Percentiles rank a stretch among this genome's conserved stretches.
phyloP scores from a whole-genome alignment of 1,284 basidiomycete species.

The Mixia osmundae region DNA sequence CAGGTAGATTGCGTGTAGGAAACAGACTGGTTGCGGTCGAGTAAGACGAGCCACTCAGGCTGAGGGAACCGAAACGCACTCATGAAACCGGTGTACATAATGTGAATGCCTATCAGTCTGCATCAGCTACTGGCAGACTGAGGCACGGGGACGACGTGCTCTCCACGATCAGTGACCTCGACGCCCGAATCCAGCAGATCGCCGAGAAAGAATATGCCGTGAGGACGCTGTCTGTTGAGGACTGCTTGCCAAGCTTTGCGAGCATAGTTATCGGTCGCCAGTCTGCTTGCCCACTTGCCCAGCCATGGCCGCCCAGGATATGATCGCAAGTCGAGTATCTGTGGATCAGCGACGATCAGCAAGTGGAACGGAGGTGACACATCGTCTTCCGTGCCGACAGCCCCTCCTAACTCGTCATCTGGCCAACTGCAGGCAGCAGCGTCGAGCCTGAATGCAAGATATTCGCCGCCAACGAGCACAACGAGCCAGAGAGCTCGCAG shows the following conservation, averaged over 20 bases:
- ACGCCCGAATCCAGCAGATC: conserved; percentile 52
- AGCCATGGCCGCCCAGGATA: conserved; percentile 26
- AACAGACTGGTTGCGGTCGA: conserved; percentile 6
- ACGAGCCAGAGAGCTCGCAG: too few species aligned
- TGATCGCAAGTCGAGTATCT: conserved; percentile 35
- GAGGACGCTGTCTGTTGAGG: conserved; percentile 32
- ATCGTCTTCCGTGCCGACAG: conserved; percentile 13
- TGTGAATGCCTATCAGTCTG: conserved; percentile 15
- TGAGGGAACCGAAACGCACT: conserved; percentile 23
- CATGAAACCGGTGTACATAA: conserved; percentile 14
- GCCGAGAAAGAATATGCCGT: conserved; percentile 54
- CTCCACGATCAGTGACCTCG: conserved; percentile 27
- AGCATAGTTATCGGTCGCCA: conserved; percentile 38
- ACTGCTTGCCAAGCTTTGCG: conserved; percentile 50
- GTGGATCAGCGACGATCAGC: conserved; percentile 51
- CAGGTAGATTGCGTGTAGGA: conserved; percentile 29
- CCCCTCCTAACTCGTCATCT: conserved; percentile 18
- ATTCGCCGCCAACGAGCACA: conserved; percentile 5
- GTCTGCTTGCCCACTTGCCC: conserved; percentile 22
- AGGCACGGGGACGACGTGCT: conserved; percentile 32
- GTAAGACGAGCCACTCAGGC: conserved; percentile 35
- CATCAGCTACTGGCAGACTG: neutral
- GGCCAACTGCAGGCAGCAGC: conserved; percentile 34
- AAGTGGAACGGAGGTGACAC: conserved; percentile 31
- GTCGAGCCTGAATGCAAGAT: conserved; percentile 1